Evolutionary conservation across 2,329 filamentous ascomycete genomes (phyloP), one percentile per base, ranked within the genome.

Genomic region (Cryphonectria parasitica): DNA sequence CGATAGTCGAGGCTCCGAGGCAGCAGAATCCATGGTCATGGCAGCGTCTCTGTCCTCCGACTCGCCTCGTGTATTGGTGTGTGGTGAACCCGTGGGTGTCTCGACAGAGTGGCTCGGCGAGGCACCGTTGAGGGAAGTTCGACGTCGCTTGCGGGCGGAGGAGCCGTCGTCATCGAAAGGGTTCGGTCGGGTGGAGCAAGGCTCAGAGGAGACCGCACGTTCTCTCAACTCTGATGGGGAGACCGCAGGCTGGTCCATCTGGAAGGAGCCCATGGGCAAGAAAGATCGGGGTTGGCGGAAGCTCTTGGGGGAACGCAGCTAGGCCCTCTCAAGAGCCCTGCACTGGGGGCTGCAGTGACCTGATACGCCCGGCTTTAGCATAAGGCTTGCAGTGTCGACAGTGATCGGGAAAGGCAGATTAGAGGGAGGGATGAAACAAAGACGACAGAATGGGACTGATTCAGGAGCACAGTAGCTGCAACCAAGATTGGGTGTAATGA

Each of bases 181-280:
- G 74, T 91, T 90, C 67, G 87, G 87, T 73, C 89, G 86, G 75
- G 86, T 88, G 76, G 88, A 87, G 79, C 85, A 85, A 79, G 87
- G 86, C 82, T 91, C 89, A 80, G 87, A 86, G 76, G 88, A 90
- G 80, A 84, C 83, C 77, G 86, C 85, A 80, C 87, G 86, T 82
- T 88, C 86, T 84, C 82, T 84, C 79, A 82, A 82, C 80, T 87
- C 85, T 77, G 66, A 28, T 74, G 72, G 65, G 56, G 83, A 81
- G 77, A 77, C 82, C 77, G 83, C 82, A 78, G 82, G 80, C 79
- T 81, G 83, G 83, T 87, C 86, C 86, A 88, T 88, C 82, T 83
- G 85, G 81, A 78, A 82, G 80, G 78, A 78, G 78, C 77, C 78
- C 77, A 76, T 74, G 76, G 75, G 71, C 72, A 75, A 76, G 75